Conservation (phyloP, 192 early-diverging fungal genomes). For the Coemansia sp. region DNA sequence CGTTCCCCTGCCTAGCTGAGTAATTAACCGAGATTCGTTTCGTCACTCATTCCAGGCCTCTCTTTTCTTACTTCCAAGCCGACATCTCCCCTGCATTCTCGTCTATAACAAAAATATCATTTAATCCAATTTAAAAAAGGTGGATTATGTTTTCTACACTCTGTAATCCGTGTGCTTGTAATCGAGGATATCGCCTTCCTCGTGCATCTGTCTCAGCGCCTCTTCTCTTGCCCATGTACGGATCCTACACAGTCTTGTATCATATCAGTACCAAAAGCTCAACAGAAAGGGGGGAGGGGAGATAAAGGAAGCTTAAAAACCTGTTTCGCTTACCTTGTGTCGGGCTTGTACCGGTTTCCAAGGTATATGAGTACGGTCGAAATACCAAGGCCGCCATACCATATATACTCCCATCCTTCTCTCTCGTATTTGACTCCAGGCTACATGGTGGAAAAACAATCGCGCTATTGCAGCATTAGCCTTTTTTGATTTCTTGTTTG, state of each 20-base stretch:
- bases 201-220: constrained; percentile 72
- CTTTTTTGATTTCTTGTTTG: background rate
- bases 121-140: background rate
- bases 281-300: too few relatives aligned
- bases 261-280: too few relatives aligned
- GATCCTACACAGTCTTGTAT: constrained; percentile 44
- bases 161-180: constrained; percentile 57
- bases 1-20: too few relatives aligned
- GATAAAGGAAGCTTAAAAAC: too few relatives aligned
- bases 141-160: constrained; percentile 15
- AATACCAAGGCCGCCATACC: constrained; percentile 62
- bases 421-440: constrained; percentile 67
- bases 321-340: constrained; percentile 60
- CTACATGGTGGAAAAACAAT: constrained; percentile 20
- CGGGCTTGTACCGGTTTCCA: constrained; percentile 71
- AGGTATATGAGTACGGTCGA: constrained; percentile 57
- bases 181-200: constrained; percentile 62
- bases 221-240: constrained; percentile 73
- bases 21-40: too few relatives aligned
- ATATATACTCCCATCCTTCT: constrained; percentile 74
- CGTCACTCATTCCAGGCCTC: too few relatives aligned
- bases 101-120: too few relatives aligned
- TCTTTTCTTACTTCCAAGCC: too few relatives aligned
- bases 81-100: too few relatives aligned
- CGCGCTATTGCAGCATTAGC: constrained; percentile 37